Conservation (phyloP, 306 rosid species). For the Prunus mume region DNA sequence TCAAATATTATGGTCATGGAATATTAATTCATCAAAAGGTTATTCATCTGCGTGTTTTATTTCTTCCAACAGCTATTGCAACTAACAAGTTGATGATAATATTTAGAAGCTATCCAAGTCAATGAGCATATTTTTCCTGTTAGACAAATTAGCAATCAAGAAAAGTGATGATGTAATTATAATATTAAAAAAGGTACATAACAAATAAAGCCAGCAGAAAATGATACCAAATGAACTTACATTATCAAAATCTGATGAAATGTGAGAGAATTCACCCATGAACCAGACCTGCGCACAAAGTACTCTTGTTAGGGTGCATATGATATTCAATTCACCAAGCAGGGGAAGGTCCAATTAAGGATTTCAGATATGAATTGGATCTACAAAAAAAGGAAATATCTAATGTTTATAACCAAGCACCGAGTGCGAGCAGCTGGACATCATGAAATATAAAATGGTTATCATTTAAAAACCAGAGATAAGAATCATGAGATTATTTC, state of each 20-base stretch:
- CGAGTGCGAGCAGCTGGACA: neutral
- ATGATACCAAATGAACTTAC: slow-evolving; percentile 43
- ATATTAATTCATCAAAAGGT: neutral
- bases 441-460: neutral
- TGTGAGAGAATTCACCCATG: slow-evolving; percentile 78
- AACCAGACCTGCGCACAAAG: slow-evolving; percentile 63
- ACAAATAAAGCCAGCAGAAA: slow-evolving; percentile 8
- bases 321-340: neutral
- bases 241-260: slow-evolving; percentile 55
- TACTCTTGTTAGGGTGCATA: slow-evolving; percentile 7
- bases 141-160: neutral
- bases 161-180: neutral
- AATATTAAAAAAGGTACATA: neutral
- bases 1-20: neutral
- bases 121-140: neutral
- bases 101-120: neutral
- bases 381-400: neutral
- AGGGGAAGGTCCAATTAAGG: neutral
- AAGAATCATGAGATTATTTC: too few relatives aligned
- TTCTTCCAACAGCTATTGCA: neutral
- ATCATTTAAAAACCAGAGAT: neutral
- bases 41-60: neutral
- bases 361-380: neutral
- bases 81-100: neutral
- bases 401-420: neutral